phyloP scores from a whole-genome alignment of 306 rosid genomes.

The Acacia crassicarpa region DNA sequence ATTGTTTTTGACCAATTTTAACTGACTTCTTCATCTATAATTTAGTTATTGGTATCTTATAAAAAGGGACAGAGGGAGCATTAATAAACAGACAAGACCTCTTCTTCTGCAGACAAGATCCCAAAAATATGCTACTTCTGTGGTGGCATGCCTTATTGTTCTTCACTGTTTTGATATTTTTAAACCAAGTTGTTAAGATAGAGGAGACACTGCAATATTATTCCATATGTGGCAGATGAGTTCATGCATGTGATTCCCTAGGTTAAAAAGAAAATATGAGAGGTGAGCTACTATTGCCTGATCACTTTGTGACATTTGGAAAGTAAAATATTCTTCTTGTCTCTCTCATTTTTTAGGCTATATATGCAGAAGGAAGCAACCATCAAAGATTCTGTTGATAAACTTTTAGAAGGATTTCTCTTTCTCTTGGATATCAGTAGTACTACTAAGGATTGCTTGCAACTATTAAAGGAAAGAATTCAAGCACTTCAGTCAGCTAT shows the following conservation, averaged over 20 bases:
- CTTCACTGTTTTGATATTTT: background rate
- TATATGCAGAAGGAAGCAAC: conserved; percentile 29
- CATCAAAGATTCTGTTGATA: conserved; percentile 9
- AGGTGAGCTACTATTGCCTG: conserved; percentile 1
- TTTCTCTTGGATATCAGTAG: conserved; percentile 31
- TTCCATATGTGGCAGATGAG: background rate
- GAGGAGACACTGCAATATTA: background rate
- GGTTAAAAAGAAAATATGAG: conserved; percentile 14
- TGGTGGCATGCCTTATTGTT: background rate
- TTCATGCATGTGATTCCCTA: conserved; percentile 30
- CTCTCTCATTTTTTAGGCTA: conserved; percentile 12
- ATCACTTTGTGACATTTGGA: conserved; percentile 32
- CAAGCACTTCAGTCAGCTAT: too few species aligned
- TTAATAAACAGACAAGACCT: background rate
- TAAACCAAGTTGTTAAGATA: conserved; percentile 24
- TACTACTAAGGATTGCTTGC: conserved; percentile 26
- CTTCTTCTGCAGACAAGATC: conserved; percentile 24
- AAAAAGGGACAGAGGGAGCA: too few species aligned
- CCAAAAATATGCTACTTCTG: conserved; percentile 24
- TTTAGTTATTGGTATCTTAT: too few species aligned
- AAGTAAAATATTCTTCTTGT: conserved; percentile 29
- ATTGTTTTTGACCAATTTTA: too few species aligned
- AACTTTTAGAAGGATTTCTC: conserved; percentile 33
- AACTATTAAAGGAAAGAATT: background rate
- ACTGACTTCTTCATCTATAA: too few species aligned